Percentiles rank a stretch among this genome's conserved stretches.
These are phyloP conservation scores for Gloeophyllum trabeum DNA, from an alignment of 768 basidiomycete species.

Conservation along the genomic window DNA sequence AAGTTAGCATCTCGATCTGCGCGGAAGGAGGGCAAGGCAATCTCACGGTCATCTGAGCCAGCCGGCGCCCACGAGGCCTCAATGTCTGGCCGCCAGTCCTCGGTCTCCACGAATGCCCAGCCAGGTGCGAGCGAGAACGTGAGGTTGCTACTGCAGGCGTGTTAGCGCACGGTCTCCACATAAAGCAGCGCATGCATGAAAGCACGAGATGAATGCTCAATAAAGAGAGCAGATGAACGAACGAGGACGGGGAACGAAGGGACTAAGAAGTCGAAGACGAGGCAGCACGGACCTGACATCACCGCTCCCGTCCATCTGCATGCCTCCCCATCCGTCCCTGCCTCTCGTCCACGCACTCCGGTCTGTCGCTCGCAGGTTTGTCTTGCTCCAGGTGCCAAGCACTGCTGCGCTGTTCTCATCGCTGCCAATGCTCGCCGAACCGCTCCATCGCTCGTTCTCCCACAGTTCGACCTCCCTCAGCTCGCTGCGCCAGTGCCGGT, in stretches of 20 bases:
- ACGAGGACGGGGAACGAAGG: neutral
- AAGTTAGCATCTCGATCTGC: neutral
- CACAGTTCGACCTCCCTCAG: slow-evolving; percentile 63
- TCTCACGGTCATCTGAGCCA: slow-evolving; percentile 24
- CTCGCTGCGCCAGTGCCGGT: slow-evolving; percentile 53
- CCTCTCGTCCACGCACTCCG: slow-evolving; percentile 61
- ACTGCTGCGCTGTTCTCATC: slow-evolving; percentile 7
- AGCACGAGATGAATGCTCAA: neutral
- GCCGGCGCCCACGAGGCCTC: slow-evolving; percentile 42
- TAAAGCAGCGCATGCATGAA: neutral
- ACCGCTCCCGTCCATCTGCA: slow-evolving; percentile 30
- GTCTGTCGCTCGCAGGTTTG: slow-evolving; percentile 28
- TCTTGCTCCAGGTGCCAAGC: slow-evolving; percentile 25
- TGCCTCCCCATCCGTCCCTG: slow-evolving; percentile 59
- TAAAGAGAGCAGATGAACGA: neutral
- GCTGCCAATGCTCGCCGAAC: slow-evolving; percentile 5
- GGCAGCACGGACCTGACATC: slow-evolving; percentile 48
- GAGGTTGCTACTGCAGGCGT: slow-evolving; percentile 53
- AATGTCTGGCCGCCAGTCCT: slow-evolving; percentile 67
- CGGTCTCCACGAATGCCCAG: slow-evolving; percentile 67
- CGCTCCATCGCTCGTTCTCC: slow-evolving; percentile 65
- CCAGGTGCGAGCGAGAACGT: slow-evolving; percentile 68
- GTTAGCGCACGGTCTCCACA: slow-evolving; percentile 4
- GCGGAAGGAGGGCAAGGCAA: neutral
- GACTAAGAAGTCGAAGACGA: slow-evolving; percentile 4